Percentiles rank a stretch among this genome's conserved stretches.
These are phyloP conservation scores for Parastagonospora avenae DNA, from an alignment of 2,329 filamentous ascomycete species.

Conservation along the genomic window DNA sequence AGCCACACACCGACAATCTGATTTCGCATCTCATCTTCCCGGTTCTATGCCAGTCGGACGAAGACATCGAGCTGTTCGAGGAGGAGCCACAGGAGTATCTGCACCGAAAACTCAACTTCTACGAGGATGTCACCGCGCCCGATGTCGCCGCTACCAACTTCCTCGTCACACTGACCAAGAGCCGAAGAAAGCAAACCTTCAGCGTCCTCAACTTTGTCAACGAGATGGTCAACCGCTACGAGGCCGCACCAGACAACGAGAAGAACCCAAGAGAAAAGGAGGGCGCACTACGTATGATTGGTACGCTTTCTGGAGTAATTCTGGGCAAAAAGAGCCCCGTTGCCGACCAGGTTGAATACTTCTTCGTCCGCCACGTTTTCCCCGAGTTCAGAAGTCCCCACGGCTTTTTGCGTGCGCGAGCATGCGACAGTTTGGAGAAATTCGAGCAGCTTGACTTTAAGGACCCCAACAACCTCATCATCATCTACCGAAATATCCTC, in stretches of 20 bases:
- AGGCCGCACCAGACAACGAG: constrained; percentile 79
- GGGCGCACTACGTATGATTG: constrained; percentile 95
- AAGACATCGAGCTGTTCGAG: constrained; percentile 92
- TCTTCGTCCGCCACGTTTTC: constrained; percentile 97
- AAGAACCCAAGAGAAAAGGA: constrained; percentile 97
- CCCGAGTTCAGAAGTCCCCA: constrained; percentile 93
- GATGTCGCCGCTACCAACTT: constrained; percentile 98
- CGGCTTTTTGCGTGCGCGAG: constrained; percentile 89
- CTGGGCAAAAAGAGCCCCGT: constrained; percentile 98
- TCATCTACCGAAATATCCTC: constrained; percentile 95
- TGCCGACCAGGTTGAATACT: constrained; percentile 96
- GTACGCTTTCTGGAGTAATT: constrained; percentile 90
- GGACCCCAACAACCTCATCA: constrained; percentile 91
- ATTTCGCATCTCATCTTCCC: constrained; percentile 96
- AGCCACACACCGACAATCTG: constrained; percentile 89
- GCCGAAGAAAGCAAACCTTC: constrained; percentile 92
- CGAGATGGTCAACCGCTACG: constrained; percentile 90
- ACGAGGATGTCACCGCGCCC: constrained; percentile 93
- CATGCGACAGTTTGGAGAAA: constrained; percentile 97
- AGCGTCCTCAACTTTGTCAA: constrained; percentile 95
- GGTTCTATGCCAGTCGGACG: constrained; percentile 86
- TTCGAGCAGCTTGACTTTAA: constrained; percentile 98
- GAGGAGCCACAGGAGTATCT: constrained; percentile 96
- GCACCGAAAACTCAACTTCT: constrained; percentile 96
- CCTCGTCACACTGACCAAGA: constrained; percentile 91